Evolutionary conservation across 2,329 filamentous ascomycete species (phyloP).

Genomic region (Nemania serpens): DNA sequence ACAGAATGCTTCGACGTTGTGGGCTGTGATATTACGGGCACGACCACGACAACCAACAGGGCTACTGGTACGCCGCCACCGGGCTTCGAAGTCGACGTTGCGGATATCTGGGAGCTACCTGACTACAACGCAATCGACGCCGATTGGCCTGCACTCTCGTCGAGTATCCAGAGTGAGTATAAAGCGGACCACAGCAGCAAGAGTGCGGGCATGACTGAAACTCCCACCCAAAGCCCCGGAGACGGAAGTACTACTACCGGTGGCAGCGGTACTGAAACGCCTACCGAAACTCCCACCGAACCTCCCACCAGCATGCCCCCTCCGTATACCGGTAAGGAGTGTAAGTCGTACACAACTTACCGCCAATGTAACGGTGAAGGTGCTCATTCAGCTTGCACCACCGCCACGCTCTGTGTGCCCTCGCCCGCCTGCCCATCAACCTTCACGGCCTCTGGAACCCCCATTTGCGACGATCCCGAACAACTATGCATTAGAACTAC

Average conservation of each 20-base stretch:
- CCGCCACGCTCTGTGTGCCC: neutral
- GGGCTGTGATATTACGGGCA: conserved; percentile 10
- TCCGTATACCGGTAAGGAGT: conserved; percentile 6
- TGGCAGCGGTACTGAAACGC: neutral
- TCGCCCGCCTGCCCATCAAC: neutral
- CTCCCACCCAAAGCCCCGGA: neutral
- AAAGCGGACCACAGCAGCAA: neutral
- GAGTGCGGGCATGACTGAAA: neutral
- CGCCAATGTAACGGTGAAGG: neutral
- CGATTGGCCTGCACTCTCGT: neutral
- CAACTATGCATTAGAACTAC: conserved; percentile 1
- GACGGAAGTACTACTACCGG: neutral
- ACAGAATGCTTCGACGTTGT: conserved; percentile 9
- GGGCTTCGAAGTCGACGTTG: neutral
- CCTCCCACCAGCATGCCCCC: neutral
- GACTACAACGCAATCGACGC: neutral
- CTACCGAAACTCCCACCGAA: neutral
- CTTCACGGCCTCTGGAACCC: conserved; percentile 5
- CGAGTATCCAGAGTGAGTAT: neutral
- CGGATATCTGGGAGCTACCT: conserved; percentile 1
- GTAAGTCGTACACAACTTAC: conserved; percentile 1
- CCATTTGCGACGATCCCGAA: neutral
- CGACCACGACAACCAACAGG: conserved; percentile 4
- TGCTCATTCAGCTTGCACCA: neutral
- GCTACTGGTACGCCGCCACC: conserved; percentile 2